Evolutionary conservation across 208 protist genomes (phyloP), one percentile per base, ranked within the genome.

Genomic region (Endotrypanum monterogeii): DNA sequence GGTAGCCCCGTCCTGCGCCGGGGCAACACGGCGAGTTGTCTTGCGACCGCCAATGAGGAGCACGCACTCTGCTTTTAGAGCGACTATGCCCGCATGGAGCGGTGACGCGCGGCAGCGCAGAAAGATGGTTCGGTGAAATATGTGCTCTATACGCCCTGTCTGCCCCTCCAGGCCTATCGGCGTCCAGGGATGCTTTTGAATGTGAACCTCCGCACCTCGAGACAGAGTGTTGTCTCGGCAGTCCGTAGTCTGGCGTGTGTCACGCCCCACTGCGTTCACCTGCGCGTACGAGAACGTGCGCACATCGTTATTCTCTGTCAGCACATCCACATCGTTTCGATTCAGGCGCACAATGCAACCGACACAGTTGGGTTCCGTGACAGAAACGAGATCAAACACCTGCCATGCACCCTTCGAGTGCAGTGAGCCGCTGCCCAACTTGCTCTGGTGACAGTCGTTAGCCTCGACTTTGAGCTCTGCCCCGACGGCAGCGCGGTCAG

Each of bases 401-500:
- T 83, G 79, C 84, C 84, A 94, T 44, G 79, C 80, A 56, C 88
- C 88, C 56, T 85, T 83, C 32, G 77, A 89, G 74, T 97, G 91
- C n/a, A 84, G 71, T 48, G 84, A 83, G 20, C 83, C 80, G 66
- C 89, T 87, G 58, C 85, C 74, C 48, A 97, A 82, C 65, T 94
- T 93, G 73, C 89, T 95, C 72, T 93, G 84, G 75, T 91, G 88
- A 76, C 93, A 97, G 63, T 97, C 91, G 71, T 92, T 93, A 7
- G 93, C 89, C 28, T 80, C 80, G 57, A 96, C 90, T 50, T 71
- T 83, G 50, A 96, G 74, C 79, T 98, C 92, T 56, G 80, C 80
- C 30, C 79, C 75, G 20, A 81, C 81, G 25, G 83, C 81, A 32
- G 78, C 79, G 57, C 89, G 84, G 74, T 96, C 92, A 20, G 86